Evolutionary conservation across 345 rosid genomes (phyloP).

Genomic region (Ceriops zippeliana): DNA sequence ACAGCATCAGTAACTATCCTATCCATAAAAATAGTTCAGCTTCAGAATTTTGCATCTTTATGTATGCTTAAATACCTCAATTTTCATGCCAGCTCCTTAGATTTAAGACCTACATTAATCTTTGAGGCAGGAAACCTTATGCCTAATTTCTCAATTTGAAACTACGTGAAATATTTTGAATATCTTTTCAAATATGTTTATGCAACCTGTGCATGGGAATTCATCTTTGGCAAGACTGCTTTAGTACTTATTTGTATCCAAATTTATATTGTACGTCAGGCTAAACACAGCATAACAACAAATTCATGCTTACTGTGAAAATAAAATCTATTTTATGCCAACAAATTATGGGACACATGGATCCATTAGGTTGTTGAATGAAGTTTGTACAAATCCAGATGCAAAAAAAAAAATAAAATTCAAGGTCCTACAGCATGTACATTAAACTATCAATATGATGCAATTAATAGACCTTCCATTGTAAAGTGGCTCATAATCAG

Average conservation of each 20-base stretch:
- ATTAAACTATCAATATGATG: slow-evolving; percentile 4
- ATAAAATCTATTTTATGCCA: not conserved
- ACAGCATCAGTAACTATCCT: slow-evolving; percentile 16
- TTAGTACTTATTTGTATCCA: not conserved
- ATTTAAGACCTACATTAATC: not conserved
- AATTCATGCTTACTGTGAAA: not conserved
- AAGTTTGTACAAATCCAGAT: too few species aligned
- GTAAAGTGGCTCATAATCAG: not conserved
- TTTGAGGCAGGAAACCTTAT: not conserved
- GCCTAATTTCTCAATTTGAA: not conserved
- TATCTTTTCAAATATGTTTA: not conserved
- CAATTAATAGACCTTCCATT: not conserved
- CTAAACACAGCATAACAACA: not conserved
- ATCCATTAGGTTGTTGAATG: too few species aligned
- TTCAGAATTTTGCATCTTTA: not conserved
- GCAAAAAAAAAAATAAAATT: too few species aligned
- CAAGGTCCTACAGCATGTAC: too few species aligned
- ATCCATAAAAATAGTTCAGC: not conserved
- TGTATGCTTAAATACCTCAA: not conserved
- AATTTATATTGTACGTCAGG: not conserved
- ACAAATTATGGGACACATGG: too few species aligned
- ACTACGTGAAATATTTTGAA: not conserved
- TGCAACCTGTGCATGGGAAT: not conserved
- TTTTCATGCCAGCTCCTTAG: not conserved
- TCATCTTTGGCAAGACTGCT: not conserved